Base-by-base conservation (phyloP, 352 stramenopile species). In the Globisporangium echinulatum region DNA sequence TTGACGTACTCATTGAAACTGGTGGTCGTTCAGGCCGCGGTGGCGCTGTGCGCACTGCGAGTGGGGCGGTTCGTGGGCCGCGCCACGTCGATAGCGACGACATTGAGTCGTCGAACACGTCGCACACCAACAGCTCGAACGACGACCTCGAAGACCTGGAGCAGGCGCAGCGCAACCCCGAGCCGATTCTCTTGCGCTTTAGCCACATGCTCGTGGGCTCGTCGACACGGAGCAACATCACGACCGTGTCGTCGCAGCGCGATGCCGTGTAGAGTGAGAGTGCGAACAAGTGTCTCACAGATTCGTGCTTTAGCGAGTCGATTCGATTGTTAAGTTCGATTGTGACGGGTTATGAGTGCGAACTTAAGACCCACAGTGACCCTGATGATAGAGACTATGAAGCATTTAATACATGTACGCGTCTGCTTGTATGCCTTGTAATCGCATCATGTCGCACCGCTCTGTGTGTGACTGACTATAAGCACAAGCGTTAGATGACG, bases 151-250 rank as follows among this genome's bases (percentile, higher is more conserved):
- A 61, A 7, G 62, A 87, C 54, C 39, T 85, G 47, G 77, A 87
- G 61, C 77, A 79, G 42, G 62, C 72, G n/a, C 69, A 74, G 38
- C 58, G 72, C 14, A 87, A 87, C 56, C 77, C 77, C 5, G 54
- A 76, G 57, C 77, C 77, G 48, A 85, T 85, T 17, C 64, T 87
- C 19, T 58, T 87, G 57, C 70, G 68, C 39, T 85, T 84, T 47
- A 84, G 61, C 42, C 50, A 68, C 37, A 60, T 56, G 50, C 61
- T 68, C 52, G 49, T 70, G 47, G 63, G 63, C 40, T 66, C 62
- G 9, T 63, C 48, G 15, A 61, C 50, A 10, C 58, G 59, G 19
- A 68, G 58, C 43, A 68, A 68, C 36, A 38, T 68, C 52, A 68
- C 58, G 15, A 54, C 14, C 7, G 17, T 62, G 8, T 67, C 61